Base-by-base conservation (phyloP, 345 rosid species). In the Isatis tinctoria region DNA sequence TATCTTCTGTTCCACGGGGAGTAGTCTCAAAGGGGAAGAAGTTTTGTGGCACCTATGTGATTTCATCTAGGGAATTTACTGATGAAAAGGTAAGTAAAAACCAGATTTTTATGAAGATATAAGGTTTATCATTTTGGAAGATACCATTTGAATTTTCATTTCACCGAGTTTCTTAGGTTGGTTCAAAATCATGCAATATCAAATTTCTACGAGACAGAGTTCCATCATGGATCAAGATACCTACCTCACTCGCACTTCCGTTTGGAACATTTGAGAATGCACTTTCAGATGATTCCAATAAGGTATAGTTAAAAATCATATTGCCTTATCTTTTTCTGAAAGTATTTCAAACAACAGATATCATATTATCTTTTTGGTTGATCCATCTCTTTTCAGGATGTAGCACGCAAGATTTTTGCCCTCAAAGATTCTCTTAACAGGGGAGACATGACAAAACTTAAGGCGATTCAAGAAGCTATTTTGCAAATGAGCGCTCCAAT, bases 141-240 rank as follows among this genome's bases (percentile, higher is more conserved):
- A 13, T 47, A 37, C 54, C 22, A 40, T 47, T 11, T 65, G 59
- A 37, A 58, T 60, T 39, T 26, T 52, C 20, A 52, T 52, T 65
- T 58, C 68, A 8, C 22, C 39, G 62, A 47, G 51, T 27, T 73
- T 54, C 33, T 33, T 74, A 94, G 98, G 97, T 91, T 78, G 98
- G 98, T 81, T 96, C 98, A 74, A 94, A 94, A 81, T 94, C 98
- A 18, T 90, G 91, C 73, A 94, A 94, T 76, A 91, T 94, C 27
- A 75, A 90, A 20, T 84, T 86, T 77, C 78, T 94, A 27, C 87
- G 86, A 80, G 88, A 88, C 60, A 90, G 88, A 81, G 83, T 94
- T 47, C 97, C 98, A 39, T 84, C 97, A 39, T 94, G 96, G 96
- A 80, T 94, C 81, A 97, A 90, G 68, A 84, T 94, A 78, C 98